Base-by-base conservation (phyloP, 306 rosid genomes). In the Cercis canadensis region DNA sequence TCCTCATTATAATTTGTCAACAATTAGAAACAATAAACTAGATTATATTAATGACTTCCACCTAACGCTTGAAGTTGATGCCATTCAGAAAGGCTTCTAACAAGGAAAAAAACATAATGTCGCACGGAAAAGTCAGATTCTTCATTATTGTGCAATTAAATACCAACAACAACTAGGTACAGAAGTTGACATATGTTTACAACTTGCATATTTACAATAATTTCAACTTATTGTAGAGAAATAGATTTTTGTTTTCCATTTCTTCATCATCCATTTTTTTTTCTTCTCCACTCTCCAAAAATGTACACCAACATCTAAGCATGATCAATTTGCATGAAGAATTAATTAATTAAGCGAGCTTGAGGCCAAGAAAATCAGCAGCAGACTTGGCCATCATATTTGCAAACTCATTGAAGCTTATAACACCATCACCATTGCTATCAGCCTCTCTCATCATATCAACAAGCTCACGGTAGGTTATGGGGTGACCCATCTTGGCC, bases 401-500 rank as follows among this genome's bases (percentile, higher is more conserved):
- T 0, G 93, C 70, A 57, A 92, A 92, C 63, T 92, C 98, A 43
- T 63, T 78, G 53, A 92, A 92, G 55, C 90, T 92, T 15, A 92
- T 83, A 4, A 92, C 98, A 4, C 98, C 98, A 41, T 92, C 98
- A 31, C 96, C 92, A 33, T 92, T 79, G 54, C 79, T 75, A 14
- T 92, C 98, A 5, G 96, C 98, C 47, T 86, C 83, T 0, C 74
- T 65, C 89, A 92, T 89, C 96, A 92, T 89, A 21, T 76, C 79
- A 1, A 90, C 72, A 19, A 92, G 90, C 76, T 92, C 98, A 0
- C 57, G 21, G 70, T 82, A 92, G 15, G 90, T 70, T 55, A 92
- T 69, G 1, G 95, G 96, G 4, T 85, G 96, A 0, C 98, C 95
- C 96, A 92, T 89, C 75, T 84, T 92, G 0, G 98, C 86, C 98